A percentile compares a stretch with the other conserved stretches of the same genome.
These are phyloP conservation scores for Hymenoscyphus infarciens DNA, from an alignment of 2,329 filamentous ascomycete species.

Conservation along the genomic window DNA sequence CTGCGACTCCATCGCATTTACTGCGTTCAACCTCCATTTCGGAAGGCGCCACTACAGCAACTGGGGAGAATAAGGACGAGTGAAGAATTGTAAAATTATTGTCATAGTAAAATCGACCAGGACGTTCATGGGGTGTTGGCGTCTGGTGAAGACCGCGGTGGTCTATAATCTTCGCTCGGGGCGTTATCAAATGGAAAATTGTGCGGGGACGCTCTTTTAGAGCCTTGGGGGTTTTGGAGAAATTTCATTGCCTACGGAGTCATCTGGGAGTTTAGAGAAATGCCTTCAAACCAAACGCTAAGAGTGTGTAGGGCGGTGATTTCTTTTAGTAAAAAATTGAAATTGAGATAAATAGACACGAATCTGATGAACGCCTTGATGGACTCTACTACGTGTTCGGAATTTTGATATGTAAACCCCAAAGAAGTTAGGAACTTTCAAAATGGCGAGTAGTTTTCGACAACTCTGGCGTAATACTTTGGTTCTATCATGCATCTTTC, in stretches of 20 bases:
- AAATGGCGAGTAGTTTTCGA: no score
- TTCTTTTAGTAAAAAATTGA: neutral
- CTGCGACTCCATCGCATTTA: constrained; percentile 32
- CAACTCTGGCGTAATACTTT: no score
- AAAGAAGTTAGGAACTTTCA: no score
- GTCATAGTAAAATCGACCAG: neutral
- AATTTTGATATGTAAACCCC: no score
- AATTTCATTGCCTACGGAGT: neutral
- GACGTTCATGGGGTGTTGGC: neutral
- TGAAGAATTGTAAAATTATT: neutral
- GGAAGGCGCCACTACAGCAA: constrained; percentile 19
- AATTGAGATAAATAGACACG: neutral
- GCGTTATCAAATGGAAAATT: neutral
- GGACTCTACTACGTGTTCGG: no score
- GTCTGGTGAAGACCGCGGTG: neutral
- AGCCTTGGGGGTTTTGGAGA: neutral
- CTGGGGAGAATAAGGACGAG: constrained; percentile 1
- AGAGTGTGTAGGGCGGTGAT: neutral
- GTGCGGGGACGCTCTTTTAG: neutral
- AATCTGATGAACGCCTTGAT: no score
- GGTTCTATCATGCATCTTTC: no score
- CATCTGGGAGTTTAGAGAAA: neutral
- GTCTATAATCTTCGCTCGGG: neutral
- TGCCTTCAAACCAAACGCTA: neutral
- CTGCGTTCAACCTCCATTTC: constrained; percentile 32